phyloP scores from a whole-genome alignment of 768 basidiomycete species.

The Collybiopsis confluens region DNA sequence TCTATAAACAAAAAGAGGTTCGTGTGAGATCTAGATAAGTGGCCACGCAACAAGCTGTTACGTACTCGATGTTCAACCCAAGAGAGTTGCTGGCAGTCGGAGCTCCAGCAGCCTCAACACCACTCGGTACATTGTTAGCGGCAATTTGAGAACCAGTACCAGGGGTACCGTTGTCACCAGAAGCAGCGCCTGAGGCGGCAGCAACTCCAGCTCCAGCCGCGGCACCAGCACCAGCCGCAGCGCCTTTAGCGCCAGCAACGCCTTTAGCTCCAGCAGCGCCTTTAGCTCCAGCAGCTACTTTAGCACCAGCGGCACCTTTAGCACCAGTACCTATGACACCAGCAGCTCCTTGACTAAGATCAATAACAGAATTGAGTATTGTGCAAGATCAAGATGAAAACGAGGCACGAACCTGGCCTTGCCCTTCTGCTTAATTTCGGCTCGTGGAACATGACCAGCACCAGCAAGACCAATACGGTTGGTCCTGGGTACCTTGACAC shows the following conservation, averaged over 20 bases:
- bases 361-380: background rate
- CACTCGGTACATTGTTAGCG: conserved; percentile 3
- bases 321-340: no score
- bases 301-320: conserved; percentile 3
- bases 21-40: no score
- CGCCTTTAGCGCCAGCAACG: conserved; percentile 25
- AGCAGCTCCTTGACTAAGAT: no score
- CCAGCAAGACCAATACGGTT: conserved; percentile 27
- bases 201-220: conserved; percentile 45
- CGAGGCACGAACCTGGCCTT: no score
- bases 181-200: conserved; percentile 17
- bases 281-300: conserved; percentile 23
- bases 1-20: conserved; percentile 20
- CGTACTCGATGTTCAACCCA: conserved; percentile 69
- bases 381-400: background rate
- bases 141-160: conserved; percentile 9
- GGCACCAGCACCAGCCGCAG: conserved; percentile 16
- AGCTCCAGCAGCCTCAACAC: conserved; percentile 7
- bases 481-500: conserved; percentile 10
- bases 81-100: conserved; percentile 42
- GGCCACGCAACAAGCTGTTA: no score
- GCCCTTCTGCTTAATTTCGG: conserved; percentile 9
- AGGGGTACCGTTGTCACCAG: conserved; percentile 1
- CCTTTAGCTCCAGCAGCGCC: background rate
- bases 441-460: conserved; percentile 10